phyloP scores from a whole-genome alignment of 257 asterid species.

The Forsythia viridissima region DNA sequence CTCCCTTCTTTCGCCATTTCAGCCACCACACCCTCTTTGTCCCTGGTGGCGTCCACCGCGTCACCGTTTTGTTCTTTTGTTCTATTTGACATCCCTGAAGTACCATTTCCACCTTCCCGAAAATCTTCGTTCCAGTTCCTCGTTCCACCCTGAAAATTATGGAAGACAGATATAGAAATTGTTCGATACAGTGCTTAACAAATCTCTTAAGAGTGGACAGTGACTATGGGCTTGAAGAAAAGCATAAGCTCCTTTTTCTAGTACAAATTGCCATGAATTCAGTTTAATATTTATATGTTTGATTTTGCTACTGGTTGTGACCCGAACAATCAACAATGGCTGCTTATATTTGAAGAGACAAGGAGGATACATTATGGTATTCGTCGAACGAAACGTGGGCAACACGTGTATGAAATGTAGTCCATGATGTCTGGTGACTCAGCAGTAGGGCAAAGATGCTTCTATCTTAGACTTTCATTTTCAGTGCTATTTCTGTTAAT shows the following conservation, averaged over 20 bases:
- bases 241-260: no score
- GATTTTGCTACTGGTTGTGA: no score
- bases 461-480: not conserved
- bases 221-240: no score
- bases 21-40: constrained; percentile 9
- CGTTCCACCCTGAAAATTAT: constrained; percentile 9
- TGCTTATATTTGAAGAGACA: no score
- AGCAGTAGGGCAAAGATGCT: not conserved
- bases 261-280: no score
- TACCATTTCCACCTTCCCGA: not conserved
- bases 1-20: constrained; percentile 35
- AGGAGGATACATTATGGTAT: not conserved
- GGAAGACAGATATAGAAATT: no score
- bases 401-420: not conserved
- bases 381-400: no score
- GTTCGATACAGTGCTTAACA: no score
- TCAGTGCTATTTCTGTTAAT: not conserved
- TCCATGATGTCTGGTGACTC: not conserved
- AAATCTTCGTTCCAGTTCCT: not conserved
- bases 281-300: no score
- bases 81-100: no score
- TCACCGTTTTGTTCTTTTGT: not conserved
- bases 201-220: no score
- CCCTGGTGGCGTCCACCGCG: not conserved
- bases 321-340: no score